phyloP scores from a whole-genome alignment of 2,329 filamentous ascomycete genomes.

The Fusarium algeriense region DNA sequence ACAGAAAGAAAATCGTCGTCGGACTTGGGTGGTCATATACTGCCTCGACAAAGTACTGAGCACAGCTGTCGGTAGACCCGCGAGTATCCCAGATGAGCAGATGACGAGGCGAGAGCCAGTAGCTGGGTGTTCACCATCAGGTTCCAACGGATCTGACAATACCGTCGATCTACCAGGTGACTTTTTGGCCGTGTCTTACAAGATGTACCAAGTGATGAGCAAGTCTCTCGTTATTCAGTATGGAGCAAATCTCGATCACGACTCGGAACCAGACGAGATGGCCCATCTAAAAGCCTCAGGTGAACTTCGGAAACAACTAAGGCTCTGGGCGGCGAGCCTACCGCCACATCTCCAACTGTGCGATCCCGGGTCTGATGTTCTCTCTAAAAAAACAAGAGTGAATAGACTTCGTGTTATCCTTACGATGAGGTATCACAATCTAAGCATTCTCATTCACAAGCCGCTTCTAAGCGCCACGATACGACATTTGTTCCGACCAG shows the following conservation, averaged over 20 bases:
- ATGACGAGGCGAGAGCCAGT: neutral
- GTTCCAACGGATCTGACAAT: no score
- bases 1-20: neutral
- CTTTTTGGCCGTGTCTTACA: neutral
- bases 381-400: neutral
- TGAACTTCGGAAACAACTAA: neutral
- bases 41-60: neutral
- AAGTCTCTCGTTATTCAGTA: neutral
- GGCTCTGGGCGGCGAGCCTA: neutral
- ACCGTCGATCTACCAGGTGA: neutral
- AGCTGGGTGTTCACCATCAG: neutral
- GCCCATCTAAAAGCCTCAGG: neutral
- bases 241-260: neutral
- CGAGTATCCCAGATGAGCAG: neutral
- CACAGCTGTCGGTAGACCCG: neutral
- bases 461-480: neutral
- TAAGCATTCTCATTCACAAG: neutral
- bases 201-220: neutral
- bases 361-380: neutral
- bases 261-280: neutral
- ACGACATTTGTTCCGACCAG: neutral
- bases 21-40: neutral
- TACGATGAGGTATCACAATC: neutral
- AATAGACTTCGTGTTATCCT: neutral
- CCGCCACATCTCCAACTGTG: neutral